These are phyloP conservation scores for Chloroidium sp. DNA, from an alignment of 163 green algal genomes.

Conservation along the genomic window DNA sequence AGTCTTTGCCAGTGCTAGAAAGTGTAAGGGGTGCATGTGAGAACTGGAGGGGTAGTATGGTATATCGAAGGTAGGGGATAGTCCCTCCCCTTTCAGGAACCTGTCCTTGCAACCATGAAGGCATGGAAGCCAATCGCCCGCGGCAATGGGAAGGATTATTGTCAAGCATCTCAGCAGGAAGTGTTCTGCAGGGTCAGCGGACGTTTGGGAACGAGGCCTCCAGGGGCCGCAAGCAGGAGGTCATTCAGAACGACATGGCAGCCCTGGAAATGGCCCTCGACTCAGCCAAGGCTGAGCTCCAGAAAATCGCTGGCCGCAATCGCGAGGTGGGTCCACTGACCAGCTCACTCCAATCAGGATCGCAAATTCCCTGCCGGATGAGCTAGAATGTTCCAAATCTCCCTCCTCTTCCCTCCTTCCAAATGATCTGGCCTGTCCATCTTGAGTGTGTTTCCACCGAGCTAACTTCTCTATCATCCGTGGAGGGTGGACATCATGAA, in stretches of 20 bases:
- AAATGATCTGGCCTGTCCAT: not conserved
- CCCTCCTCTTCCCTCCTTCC: not conserved
- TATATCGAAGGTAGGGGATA: no score
- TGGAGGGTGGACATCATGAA: not conserved
- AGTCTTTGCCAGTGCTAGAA: no score
- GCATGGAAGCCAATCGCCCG: no score
- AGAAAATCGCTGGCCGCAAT: conserved; percentile 34
- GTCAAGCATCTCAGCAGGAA: no score
- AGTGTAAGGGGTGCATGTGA: no score
- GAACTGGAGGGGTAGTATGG: no score
- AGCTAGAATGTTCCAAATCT: not conserved
- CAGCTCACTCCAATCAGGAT: not conserved
- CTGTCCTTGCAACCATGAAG: no score
- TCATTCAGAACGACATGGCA: conserved; percentile 34
- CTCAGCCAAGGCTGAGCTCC: conserved; percentile 38
- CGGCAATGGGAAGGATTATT: no score
- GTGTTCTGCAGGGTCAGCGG: no score
- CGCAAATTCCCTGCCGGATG: not conserved
- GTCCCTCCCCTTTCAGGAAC: no score
- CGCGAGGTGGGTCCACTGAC: conserved; percentile 11
- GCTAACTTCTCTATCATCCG: not conserved
- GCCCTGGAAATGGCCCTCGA: conserved; percentile 23
- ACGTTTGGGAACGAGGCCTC: not conserved
- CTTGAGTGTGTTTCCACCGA: not conserved
- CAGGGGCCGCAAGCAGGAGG: conserved; percentile 27